Evolutionary conservation across 345 rosid genomes (phyloP).

Genomic region (Eucalyptus tenuipes): DNA sequence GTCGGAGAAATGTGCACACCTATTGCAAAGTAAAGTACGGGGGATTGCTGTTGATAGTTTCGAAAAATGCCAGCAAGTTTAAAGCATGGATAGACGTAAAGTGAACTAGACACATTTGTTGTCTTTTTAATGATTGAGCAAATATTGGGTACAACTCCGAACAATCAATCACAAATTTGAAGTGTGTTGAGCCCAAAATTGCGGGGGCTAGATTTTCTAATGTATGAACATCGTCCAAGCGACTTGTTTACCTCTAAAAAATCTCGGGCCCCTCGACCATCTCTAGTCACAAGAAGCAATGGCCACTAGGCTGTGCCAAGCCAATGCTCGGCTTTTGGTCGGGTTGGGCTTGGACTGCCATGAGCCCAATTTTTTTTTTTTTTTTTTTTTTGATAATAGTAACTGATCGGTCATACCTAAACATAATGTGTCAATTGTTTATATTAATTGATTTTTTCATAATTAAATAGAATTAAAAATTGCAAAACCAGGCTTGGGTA

Average conservation of each 20-base stretch:
- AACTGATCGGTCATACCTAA: not conserved
- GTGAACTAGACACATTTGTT: not conserved
- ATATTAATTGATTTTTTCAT: not conserved
- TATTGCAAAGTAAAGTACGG: not conserved
- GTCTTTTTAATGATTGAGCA: not conserved
- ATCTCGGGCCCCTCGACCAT: not conserved
- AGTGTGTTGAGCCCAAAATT: not conserved
- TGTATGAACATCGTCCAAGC: not conserved
- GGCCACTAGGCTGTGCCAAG: not conserved
- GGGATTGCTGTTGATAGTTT: not conserved
- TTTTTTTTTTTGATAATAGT: rapidly evolving
- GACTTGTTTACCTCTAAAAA: not conserved
- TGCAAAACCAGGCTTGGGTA: not conserved
- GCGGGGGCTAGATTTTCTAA: not conserved
- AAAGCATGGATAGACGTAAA: not conserved
- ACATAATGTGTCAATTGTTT: not conserved
- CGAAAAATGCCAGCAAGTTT: not conserved
- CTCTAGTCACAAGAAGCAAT: not conserved
- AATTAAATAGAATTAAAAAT: not conserved
- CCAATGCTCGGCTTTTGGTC: not conserved
- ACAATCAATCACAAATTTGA: too few species aligned
- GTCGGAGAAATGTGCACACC: not conserved
- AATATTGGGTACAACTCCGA: not conserved
- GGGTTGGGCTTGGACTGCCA: not conserved
- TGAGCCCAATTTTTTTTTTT: not conserved